Percentiles rank a stretch among this genome's conserved stretches.
Conservation (phyloP, 2,329 filamentous ascomycete genomes). For the Ceratocystis ficicola region DNA sequence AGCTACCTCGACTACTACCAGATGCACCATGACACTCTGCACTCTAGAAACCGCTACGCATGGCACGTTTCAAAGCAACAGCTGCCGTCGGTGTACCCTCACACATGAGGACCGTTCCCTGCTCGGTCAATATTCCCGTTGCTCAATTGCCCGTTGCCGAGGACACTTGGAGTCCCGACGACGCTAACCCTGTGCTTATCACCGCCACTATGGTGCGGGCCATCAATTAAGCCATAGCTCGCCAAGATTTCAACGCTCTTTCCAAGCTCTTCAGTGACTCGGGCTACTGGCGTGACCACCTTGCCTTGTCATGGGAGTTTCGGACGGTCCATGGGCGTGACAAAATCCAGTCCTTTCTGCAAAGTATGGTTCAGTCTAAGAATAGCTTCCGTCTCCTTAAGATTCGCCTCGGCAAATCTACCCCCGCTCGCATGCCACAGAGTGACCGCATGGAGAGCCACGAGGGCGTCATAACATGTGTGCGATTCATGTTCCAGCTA, state of each 20-base stretch:
- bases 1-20: not conserved
- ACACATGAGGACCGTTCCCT: conserved; percentile 31
- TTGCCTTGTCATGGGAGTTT: conserved; percentile 45
- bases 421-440: conserved; percentile 34
- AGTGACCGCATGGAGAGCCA: conserved; percentile 36
- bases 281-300: conserved; percentile 48
- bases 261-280: conserved; percentile 33
- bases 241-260: conserved; percentile 29
- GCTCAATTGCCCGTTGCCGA: conserved; percentile 30
- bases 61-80: not conserved
- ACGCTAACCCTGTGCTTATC: conserved; percentile 29
- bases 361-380: conserved; percentile 26
- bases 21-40: not conserved
- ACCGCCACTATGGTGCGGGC: conserved; percentile 31
- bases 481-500: conserved; percentile 46
- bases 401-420: conserved; percentile 37
- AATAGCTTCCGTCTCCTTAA: conserved; percentile 34
- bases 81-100: conserved; percentile 24
- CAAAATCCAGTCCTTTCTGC: conserved; percentile 33
- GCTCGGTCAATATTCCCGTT: conserved; percentile 42
- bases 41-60: not conserved
- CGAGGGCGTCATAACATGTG: conserved; percentile 36
- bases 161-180: not conserved
- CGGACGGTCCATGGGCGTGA: conserved; percentile 37
- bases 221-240: conserved; percentile 34